Conservation (phyloP, 306 rosid genomes). For the Sicyos baderoa region DNA sequence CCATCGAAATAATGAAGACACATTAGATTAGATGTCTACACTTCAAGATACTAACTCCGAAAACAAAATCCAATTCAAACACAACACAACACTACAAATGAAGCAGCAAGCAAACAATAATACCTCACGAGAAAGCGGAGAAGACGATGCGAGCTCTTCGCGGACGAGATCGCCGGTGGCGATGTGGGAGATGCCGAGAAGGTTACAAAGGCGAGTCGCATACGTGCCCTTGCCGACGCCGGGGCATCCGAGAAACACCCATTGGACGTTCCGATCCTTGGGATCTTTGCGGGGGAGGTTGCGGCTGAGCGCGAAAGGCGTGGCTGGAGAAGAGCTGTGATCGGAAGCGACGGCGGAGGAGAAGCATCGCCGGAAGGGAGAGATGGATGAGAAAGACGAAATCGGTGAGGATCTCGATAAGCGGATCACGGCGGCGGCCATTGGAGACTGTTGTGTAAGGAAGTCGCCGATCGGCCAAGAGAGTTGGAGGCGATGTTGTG, state of each 20-base stretch:
- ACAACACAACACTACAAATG: not conserved
- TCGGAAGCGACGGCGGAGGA: conserved; percentile 35
- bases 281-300: conserved; percentile 34
- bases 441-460: conserved; percentile 40
- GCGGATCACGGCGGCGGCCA: conserved; percentile 79
- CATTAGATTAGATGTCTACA: too few species aligned
- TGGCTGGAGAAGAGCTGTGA: conserved; percentile 13
- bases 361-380: conserved; percentile 27
- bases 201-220: conserved; percentile 74
- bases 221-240: conserved; percentile 97
- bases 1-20: too few species aligned
- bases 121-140: conserved; percentile 66
- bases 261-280: conserved; percentile 51
- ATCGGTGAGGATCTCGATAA: conserved; percentile 30
- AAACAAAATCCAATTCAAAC: not conserved
- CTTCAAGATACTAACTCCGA: not conserved
- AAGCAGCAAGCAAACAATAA: too few species aligned
- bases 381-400: conserved; percentile 22
- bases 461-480: not conserved
- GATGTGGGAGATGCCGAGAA: conserved; percentile 73
- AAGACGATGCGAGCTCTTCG: conserved; percentile 72
- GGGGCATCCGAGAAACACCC: conserved; percentile 85
- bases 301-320: conserved; percentile 29
- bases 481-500: not conserved
- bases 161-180: conserved; percentile 96